These are phyloP conservation scores for Trichoderma asperellum DNA, from an alignment of 2,329 filamentous ascomycete genomes.

Conservation along the genomic window DNA sequence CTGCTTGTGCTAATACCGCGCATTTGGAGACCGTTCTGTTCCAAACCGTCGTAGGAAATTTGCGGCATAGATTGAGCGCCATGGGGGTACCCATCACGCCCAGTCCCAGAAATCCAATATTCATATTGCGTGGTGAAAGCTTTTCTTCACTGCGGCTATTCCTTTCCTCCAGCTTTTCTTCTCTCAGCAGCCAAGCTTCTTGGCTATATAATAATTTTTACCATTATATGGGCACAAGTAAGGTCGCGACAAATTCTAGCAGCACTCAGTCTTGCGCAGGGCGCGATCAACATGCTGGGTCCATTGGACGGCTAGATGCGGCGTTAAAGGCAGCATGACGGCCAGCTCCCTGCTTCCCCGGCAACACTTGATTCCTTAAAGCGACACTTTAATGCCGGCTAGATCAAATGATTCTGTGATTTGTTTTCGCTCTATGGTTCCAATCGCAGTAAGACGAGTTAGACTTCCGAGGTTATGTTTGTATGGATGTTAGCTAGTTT, in stretches of 20 bases:
- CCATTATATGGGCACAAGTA: too few relatives aligned
- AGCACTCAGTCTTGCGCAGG: not conserved
- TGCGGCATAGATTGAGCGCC: conserved; percentile 39
- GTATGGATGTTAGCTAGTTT: too few relatives aligned
- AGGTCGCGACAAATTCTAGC: not conserved
- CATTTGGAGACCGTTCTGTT: conserved; percentile 40
- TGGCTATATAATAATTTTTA: not conserved
- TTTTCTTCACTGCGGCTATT: not conserved
- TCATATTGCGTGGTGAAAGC: conserved; percentile 17
- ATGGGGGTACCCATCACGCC: conserved; percentile 43
- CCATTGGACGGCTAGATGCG: conserved; percentile 3
- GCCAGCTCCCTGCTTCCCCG: not conserved
- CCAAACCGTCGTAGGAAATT: conserved; percentile 39
- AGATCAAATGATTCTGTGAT: not conserved
- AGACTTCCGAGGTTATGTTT: not conserved
- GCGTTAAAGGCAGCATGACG: not conserved
- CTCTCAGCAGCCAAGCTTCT: not conserved
- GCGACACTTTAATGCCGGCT: not conserved
- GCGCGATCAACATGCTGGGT: not conserved
- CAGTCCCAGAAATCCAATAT: conserved; percentile 40
- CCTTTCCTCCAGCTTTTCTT: not conserved
- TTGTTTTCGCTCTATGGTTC: not conserved
- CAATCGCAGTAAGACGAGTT: not conserved
- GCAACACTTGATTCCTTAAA: not conserved
- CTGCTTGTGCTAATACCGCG: conserved; percentile 30